Percentiles rank a stretch among this genome's conserved stretches.
Evolutionary conservation across 2,329 filamentous ascomycete genomes (phyloP).

Genomic region (Anthostomella pinea): DNA sequence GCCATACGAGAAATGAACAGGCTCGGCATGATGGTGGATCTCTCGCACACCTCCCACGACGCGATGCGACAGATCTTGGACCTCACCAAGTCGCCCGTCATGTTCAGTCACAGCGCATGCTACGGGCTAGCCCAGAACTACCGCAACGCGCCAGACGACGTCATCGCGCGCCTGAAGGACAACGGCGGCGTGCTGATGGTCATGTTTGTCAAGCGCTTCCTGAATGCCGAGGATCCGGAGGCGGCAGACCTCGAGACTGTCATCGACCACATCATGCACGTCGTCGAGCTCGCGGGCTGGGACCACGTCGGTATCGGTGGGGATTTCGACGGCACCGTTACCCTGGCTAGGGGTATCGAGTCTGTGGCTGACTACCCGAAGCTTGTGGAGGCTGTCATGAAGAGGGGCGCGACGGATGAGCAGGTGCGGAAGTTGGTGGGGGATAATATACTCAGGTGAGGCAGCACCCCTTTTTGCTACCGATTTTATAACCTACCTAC

Average conservation of each 20-base stretch:
- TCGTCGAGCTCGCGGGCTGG: conserved; percentile 24
- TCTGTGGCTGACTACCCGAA: conserved; percentile 31
- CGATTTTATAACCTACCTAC: no score
- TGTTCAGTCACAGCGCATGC: conserved; percentile 63
- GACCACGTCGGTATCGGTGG: conserved; percentile 35
- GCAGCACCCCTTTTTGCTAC: no score
- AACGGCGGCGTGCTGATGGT: conserved; percentile 17
- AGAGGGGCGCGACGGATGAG: conserved; percentile 30
- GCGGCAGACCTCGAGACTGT: conserved; percentile 16
- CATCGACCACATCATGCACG: conserved; percentile 33
- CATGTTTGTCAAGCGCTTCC: conserved; percentile 18
- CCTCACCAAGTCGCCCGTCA: conserved; percentile 52
- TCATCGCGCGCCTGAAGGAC: conserved; percentile 18
- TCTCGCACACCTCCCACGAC: conserved; percentile 59
- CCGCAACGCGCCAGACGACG: conserved; percentile 50
- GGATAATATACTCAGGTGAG: conserved; percentile 26
- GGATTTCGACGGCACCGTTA: conserved; percentile 32
- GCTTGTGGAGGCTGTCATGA: conserved; percentile 29
- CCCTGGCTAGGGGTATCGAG: conserved; percentile 20
- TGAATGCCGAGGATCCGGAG: conserved; percentile 16
- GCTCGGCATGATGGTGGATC: conserved; percentile 65
- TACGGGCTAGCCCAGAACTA: conserved; percentile 59
- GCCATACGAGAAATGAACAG: conserved; percentile 65
- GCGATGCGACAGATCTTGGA: conserved; percentile 62
- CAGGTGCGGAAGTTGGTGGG: conserved; percentile 26